Base-by-base conservation (phyloP, 768 basidiomycete genomes). In the Tremella mesenterica region DNA sequence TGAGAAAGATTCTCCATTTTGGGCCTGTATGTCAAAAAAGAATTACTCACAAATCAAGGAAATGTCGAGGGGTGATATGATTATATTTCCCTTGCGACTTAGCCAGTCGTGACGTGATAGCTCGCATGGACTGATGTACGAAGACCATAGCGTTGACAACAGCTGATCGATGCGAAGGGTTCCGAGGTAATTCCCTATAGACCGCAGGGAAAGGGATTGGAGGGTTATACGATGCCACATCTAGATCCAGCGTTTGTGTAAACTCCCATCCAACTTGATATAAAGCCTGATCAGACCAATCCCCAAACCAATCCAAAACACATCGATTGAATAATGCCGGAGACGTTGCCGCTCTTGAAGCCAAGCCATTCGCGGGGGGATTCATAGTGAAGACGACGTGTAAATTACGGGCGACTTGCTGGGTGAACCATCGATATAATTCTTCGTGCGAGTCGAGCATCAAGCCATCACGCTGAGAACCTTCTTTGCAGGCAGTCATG, bases 361-460 rank as follows among this genome's bases (percentile, higher is more conserved):
- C 93, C 16, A 99, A 80, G 25, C 93, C 95, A 53, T 93, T 91
- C 64, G 90, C 84, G 0, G 92, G 93, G 38, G 91, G 95, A 63
- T 96, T 97, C 93, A 97, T 97, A 16, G 93, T 97, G 76, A 97
- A 99, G 8, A 97, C 95, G 29, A 97, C 93, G 64, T 99, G 95
- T 1, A 99, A 78, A 73, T 99, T 97, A 73, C 89, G 88, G 7
- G 95, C 91, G 36, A 97, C 93, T 75, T 99, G 95, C 59, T 88
- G 85, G 4, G 95, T 97, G 75, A 97, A 99, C 95, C 95, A 99
- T 39, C 85, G 83, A 73, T 99, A 96, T 1, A 99, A 78, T 70
- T 99, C 95, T 64, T 99, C 95, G 51, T 86, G 91, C 29, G 92
- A 93, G 75, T 97, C 95, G 8, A 99, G 78, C 90, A 99, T 97